Percentiles rank a stretch among this genome's conserved stretches.
These are phyloP conservation scores for Phalaenopsis hybrid DNA, from an alignment of 116 monocot species.

Conservation along the genomic window DNA sequence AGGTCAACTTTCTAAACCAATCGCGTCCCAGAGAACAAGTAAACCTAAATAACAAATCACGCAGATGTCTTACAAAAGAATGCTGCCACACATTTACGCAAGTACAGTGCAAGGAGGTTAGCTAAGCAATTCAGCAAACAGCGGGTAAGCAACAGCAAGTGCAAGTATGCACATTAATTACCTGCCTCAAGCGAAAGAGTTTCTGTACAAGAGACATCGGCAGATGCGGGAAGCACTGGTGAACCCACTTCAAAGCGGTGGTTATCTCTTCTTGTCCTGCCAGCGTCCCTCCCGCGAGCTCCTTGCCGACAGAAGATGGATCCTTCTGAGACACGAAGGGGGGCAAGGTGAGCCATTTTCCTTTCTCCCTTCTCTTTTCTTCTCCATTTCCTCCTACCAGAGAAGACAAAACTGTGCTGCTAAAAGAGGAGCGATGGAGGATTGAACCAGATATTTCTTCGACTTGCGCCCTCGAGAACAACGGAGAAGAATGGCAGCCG, in stretches of 20 bases:
- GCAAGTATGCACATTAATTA: slow-evolving; percentile 1
- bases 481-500: not conserved
- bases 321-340: slow-evolving; percentile 37
- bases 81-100: not conserved
- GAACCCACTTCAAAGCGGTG: slow-evolving; percentile 78
- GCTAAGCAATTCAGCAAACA: slow-evolving; percentile 27
- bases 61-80: not conserved
- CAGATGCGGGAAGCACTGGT: slow-evolving; percentile 67
- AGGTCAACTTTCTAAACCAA: not conserved
- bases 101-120: not conserved
- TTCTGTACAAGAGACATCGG: slow-evolving; percentile 71
- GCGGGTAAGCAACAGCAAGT: not conserved
- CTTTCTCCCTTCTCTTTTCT: not conserved
- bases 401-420: slow-evolving; percentile 1
- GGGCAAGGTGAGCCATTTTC: slow-evolving; percentile 62
- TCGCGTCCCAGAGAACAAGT: not conserved
- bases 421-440: not conserved
- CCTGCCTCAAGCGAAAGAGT: slow-evolving; percentile 86
- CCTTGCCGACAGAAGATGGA: slow-evolving; percentile 29
- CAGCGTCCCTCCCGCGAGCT: slow-evolving; percentile 14
- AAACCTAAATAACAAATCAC: not conserved
- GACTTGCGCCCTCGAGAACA: not conserved
- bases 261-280: slow-evolving; percentile 10
- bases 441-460: not conserved
- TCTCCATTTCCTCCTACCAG: not conserved